Base-by-base conservation (phyloP, 2,329 filamentous ascomycete genomes). In the Colletotrichum sp. region DNA sequence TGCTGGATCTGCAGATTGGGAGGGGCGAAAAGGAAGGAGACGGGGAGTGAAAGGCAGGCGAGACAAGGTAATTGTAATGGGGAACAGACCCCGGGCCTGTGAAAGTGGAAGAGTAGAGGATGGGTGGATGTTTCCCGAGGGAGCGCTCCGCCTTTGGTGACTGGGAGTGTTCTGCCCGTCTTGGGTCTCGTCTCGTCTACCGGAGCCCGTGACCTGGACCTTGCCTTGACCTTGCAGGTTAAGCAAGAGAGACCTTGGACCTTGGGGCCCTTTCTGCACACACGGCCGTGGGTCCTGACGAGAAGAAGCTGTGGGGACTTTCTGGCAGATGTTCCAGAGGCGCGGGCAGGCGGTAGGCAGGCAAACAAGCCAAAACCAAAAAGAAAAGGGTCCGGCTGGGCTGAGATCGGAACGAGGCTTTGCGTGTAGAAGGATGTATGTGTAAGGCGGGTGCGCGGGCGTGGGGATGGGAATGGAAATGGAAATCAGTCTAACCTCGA, bases 61-160 rank as follows among this genome's bases (percentile, higher is more conserved):
- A 71, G 68, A 75, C 77, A 64, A 75, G 72, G 77, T 68, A 72
- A 70, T 66, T 73, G 73, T 67, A 64, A 74, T 66, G 68, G 70
- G 58, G 74, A 77, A 38, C 66, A 68, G 66, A 77, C 65, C 65
- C 43, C 64, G 58, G 65, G 69, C 30, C 69, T 28, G 56, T 75
- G 56, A 48, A 60, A 48, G 43, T 30, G n/a, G 32, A 48, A 24
- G 15, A 38, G 56, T 32, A 38, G 56, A 58, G 30, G 15, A 38
- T 58, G 66, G 58, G 13, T 64, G 68, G 38, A 72, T 68, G 69
- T 64, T 75, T 72, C 38, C 73, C 55, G 73, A 64, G 70, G 69
- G 48, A n/a, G 38, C 12, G 18, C 21, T 21, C 34, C 36, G 30
- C 38, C 38, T 43, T 43, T 43, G 38, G 38, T n/a, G 38, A 43